A percentile compares a stretch with the other conserved stretches of the same genome.
Conservation (phyloP, 768 basidiomycete genomes). For the Cytidiella melzeri region DNA sequence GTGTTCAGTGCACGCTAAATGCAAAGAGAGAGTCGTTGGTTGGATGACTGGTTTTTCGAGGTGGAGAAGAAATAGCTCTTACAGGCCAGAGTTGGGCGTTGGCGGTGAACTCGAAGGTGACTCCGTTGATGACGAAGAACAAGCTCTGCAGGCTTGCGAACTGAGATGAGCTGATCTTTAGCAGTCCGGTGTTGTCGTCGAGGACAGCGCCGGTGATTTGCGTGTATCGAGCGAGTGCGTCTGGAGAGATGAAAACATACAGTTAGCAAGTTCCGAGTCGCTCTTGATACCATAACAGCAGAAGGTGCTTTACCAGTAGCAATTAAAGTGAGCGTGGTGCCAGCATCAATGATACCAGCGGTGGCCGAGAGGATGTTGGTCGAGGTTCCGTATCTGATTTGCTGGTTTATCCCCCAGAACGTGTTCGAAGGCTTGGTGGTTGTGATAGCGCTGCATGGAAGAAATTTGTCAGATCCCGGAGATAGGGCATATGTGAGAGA, state of each 20-base stretch:
- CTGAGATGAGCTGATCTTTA: slow-evolving; percentile 23
- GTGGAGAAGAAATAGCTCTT: not conserved
- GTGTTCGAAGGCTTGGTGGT: slow-evolving; percentile 13
- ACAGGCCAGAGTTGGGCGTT: slow-evolving; percentile 30
- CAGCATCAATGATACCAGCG: slow-evolving; percentile 47
- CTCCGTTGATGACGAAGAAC: slow-evolving; percentile 27
- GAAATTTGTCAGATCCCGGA: not conserved
- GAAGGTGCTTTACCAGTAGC: slow-evolving; percentile 35
- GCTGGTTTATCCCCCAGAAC: slow-evolving; percentile 27
- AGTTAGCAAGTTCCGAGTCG: not conserved
- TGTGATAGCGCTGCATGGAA: slow-evolving; percentile 19
- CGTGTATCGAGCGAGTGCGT: slow-evolving; percentile 27
- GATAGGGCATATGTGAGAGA: not conserved
- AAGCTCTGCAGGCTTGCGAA: slow-evolving; percentile 26
- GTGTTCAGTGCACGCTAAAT: slow-evolving; percentile 7
- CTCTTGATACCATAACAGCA: not conserved
- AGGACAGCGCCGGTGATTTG: slow-evolving; percentile 26
- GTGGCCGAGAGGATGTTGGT: slow-evolving; percentile 27
- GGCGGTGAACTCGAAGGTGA: slow-evolving; percentile 21
- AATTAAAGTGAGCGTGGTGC: slow-evolving; percentile 48
- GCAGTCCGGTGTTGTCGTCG: slow-evolving; percentile 27
- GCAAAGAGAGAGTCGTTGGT: not conserved
- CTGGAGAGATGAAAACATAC: slow-evolving; percentile 8
- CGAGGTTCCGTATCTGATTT: slow-evolving; percentile 19
- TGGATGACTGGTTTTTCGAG: not conserved